Evolutionary conservation across 2,329 filamentous ascomycete genomes (phyloP).

Genomic region (Neofusicoccum laricinum): DNA sequence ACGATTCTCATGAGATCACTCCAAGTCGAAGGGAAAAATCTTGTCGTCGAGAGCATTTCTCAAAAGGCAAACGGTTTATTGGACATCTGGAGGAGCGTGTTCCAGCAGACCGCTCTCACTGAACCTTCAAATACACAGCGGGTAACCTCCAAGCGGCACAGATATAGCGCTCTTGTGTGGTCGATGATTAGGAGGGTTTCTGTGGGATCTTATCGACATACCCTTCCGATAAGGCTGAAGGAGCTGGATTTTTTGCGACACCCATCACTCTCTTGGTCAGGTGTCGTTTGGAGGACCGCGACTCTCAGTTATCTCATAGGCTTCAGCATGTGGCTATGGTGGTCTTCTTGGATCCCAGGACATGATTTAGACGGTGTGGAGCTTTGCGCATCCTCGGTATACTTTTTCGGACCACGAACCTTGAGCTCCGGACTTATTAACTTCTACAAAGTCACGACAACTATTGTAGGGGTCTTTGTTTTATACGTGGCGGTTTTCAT

Average conservation of each 20-base stretch:
- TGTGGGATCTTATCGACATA: too few species aligned
- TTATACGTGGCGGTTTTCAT: not conserved
- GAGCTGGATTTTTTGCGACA: not conserved
- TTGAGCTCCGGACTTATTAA: not conserved
- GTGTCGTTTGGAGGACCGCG: not conserved
- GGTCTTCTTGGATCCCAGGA: not conserved
- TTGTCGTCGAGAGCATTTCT: too few species aligned
- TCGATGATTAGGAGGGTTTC: too few species aligned
- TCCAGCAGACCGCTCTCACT: not conserved
- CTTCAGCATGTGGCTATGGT: constrained; percentile 5
- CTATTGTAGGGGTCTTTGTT: not conserved
- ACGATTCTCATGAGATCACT: not conserved
- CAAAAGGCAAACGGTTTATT: too few species aligned
- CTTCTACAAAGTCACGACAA: not conserved
- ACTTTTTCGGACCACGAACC: not conserved
- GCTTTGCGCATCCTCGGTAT: not conserved
- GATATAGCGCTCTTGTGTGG: too few species aligned
- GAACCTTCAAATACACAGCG: not conserved
- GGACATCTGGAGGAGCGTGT: not conserved
- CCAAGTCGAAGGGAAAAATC: too few species aligned
- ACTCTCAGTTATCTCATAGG: not conserved
- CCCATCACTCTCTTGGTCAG: not conserved
- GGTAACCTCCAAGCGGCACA: too few species aligned
- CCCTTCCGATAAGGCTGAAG: not conserved
- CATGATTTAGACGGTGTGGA: not conserved